Evolutionary conservation across 225 moss, liverwort and hornwort species (phyloP).

Genomic region (Polytrichum commune): DNA sequence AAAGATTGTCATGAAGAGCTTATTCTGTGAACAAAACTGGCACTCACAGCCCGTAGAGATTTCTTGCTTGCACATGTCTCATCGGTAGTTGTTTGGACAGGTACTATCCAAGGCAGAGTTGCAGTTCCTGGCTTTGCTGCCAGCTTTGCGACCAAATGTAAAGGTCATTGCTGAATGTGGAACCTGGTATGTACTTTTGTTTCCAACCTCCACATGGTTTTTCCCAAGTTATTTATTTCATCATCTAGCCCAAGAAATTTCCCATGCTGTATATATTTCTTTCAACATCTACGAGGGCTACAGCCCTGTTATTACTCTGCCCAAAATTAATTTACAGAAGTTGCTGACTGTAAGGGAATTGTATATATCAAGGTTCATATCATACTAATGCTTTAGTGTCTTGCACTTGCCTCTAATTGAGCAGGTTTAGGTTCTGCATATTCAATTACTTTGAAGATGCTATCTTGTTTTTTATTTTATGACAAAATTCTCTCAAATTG

Average conservation of each 20-base stretch:
- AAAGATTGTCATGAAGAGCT: too few relatives aligned
- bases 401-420: too few relatives aligned
- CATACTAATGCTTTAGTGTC: too few relatives aligned
- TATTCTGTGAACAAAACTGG: too few relatives aligned
- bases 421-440: too few relatives aligned
- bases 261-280: not conserved
- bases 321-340: not conserved
- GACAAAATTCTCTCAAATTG: not conserved
- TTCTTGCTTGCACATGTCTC: not conserved
- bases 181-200: constrained; percentile 49
- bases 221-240: not conserved
- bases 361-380: not conserved
- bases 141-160: constrained; percentile 71
- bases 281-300: not conserved
- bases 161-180: constrained; percentile 98
- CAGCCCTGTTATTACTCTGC: not conserved
- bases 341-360: not conserved
- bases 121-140: constrained; percentile 80
- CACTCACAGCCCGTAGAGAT: too few relatives aligned
- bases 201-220: not conserved
- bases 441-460: too few relatives aligned
- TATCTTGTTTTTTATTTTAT: not conserved
- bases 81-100: constrained; percentile 24
- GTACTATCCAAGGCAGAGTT: constrained; percentile 89
- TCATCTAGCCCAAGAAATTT: not conserved